Evolutionary conservation across 2,329 filamentous ascomycete species (phyloP).

Genomic region (Fusarium goolgardi): DNA sequence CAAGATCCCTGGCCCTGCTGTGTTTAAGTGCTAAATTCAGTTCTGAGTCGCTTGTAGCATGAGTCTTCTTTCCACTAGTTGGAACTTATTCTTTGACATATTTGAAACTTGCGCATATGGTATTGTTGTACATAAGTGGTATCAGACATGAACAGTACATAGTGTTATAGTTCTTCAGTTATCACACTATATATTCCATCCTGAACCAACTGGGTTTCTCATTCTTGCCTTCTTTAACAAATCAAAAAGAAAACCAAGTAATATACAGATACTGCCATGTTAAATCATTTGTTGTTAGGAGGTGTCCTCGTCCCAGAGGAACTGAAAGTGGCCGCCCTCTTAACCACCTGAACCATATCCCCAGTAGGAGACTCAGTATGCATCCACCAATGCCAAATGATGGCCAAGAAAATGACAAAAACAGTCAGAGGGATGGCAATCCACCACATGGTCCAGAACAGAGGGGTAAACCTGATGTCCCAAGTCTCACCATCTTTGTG

Average conservation of each 20-base stretch:
- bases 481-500: conserved; percentile 36
- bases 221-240: too few species aligned
- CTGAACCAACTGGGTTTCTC: not conserved
- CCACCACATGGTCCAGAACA: conserved; percentile 50
- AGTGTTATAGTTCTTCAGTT: conserved; percentile 12
- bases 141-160: conserved; percentile 19
- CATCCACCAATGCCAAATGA: conserved; percentile 49
- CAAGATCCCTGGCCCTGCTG: conserved; percentile 59
- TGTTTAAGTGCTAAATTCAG: conserved; percentile 58
- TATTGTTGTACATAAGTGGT: conserved; percentile 11
- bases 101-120: conserved; percentile 4
- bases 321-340: conserved; percentile 40
- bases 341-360: conserved; percentile 39
- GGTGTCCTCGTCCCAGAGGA: conserved; percentile 24
- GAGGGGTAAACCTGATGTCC: conserved; percentile 42
- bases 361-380: conserved; percentile 38
- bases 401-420: conserved; percentile 40
- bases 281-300: conserved; percentile 8
- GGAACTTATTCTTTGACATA: conserved; percentile 19
- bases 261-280: not conserved
- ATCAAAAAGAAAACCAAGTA: too few species aligned
- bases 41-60: not conserved
- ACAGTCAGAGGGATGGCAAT: conserved; percentile 49
- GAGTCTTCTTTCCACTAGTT: conserved; percentile 20
- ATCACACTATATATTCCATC: not conserved